These are phyloP conservation scores for Apiospora aurea DNA, from an alignment of 2,329 filamentous ascomycete genomes.

Conservation along the genomic window DNA sequence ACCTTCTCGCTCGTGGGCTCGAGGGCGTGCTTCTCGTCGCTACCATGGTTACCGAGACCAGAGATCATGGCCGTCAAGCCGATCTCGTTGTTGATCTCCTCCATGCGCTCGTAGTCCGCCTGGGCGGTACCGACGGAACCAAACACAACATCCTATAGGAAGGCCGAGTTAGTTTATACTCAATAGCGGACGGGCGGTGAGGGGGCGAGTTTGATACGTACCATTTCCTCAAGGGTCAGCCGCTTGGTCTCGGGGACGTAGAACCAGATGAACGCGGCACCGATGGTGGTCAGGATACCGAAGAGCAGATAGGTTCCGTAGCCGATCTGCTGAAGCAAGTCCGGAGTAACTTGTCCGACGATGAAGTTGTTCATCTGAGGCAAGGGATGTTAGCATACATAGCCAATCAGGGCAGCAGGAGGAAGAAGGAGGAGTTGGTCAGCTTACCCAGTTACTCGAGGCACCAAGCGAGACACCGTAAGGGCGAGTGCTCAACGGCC, in stretches of 20 bases:
- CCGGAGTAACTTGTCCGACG: slow-evolving; percentile 73
- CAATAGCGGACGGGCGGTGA: background rate
- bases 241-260: slow-evolving; percentile 71
- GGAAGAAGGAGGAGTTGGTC: background rate
- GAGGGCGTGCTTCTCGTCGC: background rate
- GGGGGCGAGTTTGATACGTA: slow-evolving; percentile 34
- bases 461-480: slow-evolving; percentile 76
- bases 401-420: background rate
- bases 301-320: slow-evolving; percentile 80
- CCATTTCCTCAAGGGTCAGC: slow-evolving; percentile 70
- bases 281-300: slow-evolving; percentile 67
- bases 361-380: slow-evolving; percentile 61
- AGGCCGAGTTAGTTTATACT: background rate
- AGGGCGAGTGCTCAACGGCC: slow-evolving; percentile 72
- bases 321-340: slow-evolving; percentile 68
- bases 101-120: slow-evolving; percentile 74
- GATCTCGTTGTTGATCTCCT: slow-evolving; percentile 75
- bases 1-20: background rate
- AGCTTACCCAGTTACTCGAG: slow-evolving; percentile 65
- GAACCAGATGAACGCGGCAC: slow-evolving; percentile 68
- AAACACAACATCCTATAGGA: slow-evolving; percentile 67
- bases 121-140: slow-evolving; percentile 70
- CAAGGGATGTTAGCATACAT: background rate
- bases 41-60: slow-evolving; percentile 28
- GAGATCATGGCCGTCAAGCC: slow-evolving; percentile 59